Conservation (phyloP, 371 early-diverging fungal species). For the Mucor lusitanicus region DNA sequence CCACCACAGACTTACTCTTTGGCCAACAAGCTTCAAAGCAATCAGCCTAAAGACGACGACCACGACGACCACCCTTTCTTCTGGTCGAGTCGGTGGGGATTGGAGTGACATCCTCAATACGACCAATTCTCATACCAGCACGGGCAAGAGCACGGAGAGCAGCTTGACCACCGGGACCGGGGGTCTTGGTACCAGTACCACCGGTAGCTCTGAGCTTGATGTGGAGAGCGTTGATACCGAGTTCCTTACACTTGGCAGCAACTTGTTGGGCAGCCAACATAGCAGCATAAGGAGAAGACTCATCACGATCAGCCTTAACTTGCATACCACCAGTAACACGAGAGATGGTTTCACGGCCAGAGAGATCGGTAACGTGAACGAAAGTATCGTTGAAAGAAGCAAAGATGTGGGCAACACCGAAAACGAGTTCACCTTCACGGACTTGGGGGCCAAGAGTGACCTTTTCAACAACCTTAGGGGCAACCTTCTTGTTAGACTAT, state of each 20-base stretch:
- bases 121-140: conserved; percentile 98
- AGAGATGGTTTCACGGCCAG: conserved; percentile 99
- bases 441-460: conserved; percentile 97
- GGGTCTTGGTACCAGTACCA: conserved; percentile 99
- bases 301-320: conserved; percentile 99
- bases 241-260: conserved; percentile 97
- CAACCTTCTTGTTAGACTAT: conserved; percentile 74
- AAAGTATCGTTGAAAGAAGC: conserved; percentile 99
- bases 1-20: too few relatives aligned
- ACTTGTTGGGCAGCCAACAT: conserved; percentile 99
- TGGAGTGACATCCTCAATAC: conserved; percentile 99
- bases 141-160: conserved; percentile 99
- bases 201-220: conserved; percentile 99
- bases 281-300: conserved; percentile 99
- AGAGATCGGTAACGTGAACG: conserved; percentile 99
- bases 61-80: conserved; percentile 99
- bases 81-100: conserved; percentile 99
- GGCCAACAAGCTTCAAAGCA: too few relatives aligned
- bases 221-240: conserved; percentile 99
- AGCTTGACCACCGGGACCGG: conserved; percentile 99
- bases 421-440: conserved; percentile 97
- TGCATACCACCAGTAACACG: conserved; percentile 99
- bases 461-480: conserved; percentile 79
- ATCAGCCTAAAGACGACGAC: conserved; percentile 97
- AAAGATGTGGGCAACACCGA: conserved; percentile 99